These are phyloP conservation scores for Fremontodendron californicum DNA, from an alignment of 345 rosid genomes.

Conservation along the genomic window DNA sequence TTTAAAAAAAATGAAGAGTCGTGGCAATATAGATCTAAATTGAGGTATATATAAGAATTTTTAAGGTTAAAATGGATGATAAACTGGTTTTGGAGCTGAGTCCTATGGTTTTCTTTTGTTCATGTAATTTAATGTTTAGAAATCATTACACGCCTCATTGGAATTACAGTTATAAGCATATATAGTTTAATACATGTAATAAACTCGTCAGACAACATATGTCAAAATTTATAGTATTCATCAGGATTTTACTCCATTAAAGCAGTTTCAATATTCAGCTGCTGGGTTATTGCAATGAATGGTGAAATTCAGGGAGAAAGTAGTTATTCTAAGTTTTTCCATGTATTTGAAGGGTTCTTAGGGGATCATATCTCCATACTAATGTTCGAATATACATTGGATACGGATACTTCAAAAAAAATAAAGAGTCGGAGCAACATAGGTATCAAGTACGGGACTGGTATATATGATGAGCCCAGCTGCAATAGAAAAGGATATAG, in stretches of 20 bases:
- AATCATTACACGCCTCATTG: background rate
- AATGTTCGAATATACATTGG: too few species aligned
- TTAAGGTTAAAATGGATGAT: background rate
- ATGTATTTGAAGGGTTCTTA: too few species aligned
- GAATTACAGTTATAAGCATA: background rate
- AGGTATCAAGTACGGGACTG: too few species aligned
- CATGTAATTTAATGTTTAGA: slow-evolving; percentile 1
- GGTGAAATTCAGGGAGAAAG: background rate
- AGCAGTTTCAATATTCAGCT: background rate
- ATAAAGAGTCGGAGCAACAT: too few species aligned
- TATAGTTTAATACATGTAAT: background rate
- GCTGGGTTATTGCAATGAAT: background rate
- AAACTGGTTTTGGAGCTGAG: slow-evolving; percentile 6
- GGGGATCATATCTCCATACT: too few species aligned
- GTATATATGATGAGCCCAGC: too few species aligned
- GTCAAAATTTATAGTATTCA: background rate
- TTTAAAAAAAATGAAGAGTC: too few species aligned
- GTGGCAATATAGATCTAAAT: too few species aligned
- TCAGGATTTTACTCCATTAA: slow-evolving; percentile 3
- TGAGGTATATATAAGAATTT: background rate
- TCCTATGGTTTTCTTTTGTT: background rate
- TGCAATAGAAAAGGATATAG: background rate
- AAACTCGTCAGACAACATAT: background rate
- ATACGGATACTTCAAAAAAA: too few species aligned
- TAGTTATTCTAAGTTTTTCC: too few species aligned